These are phyloP conservation scores for Solanum virginianum DNA, from an alignment of 257 asterid genomes.

Conservation along the genomic window DNA sequence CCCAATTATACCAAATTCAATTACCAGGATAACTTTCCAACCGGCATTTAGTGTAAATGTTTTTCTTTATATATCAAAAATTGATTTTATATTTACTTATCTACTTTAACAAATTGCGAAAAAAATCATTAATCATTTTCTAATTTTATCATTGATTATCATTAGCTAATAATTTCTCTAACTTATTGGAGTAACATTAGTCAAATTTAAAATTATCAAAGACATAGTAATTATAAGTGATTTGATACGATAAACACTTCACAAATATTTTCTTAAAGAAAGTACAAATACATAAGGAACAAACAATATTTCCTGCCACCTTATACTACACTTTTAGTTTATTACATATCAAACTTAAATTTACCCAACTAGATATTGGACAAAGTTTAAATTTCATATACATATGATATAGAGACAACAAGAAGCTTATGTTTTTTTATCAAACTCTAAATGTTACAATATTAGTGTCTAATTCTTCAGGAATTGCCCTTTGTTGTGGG, in stretches of 20 bases:
- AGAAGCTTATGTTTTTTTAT: not conserved
- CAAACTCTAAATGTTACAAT: constrained; percentile 26
- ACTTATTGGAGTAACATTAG: not conserved
- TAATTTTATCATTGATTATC: no score
- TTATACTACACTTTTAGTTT: not conserved
- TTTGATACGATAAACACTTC: no score
- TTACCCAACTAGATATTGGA: not conserved
- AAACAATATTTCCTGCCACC: not conserved
- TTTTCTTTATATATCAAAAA: no score
- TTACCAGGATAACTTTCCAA: no score
- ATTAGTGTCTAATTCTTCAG: constrained; percentile 22
- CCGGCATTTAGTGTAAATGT: no score
- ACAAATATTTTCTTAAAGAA: not conserved
- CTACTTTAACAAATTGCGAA: no score
- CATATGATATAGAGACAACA: not conserved
- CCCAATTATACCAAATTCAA: no score
- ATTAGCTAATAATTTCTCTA: not conserved
- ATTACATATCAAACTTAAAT: not conserved
- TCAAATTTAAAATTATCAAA: no score
- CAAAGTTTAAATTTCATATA: not conserved
- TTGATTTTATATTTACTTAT: no score
- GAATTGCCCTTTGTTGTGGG: constrained; percentile 21
- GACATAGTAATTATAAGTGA: no score
- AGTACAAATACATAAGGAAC: not conserved
- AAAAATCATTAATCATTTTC: no score